Base-by-base conservation (phyloP, 139 green algal species). In the Edaphochlamys debaryana region DNA sequence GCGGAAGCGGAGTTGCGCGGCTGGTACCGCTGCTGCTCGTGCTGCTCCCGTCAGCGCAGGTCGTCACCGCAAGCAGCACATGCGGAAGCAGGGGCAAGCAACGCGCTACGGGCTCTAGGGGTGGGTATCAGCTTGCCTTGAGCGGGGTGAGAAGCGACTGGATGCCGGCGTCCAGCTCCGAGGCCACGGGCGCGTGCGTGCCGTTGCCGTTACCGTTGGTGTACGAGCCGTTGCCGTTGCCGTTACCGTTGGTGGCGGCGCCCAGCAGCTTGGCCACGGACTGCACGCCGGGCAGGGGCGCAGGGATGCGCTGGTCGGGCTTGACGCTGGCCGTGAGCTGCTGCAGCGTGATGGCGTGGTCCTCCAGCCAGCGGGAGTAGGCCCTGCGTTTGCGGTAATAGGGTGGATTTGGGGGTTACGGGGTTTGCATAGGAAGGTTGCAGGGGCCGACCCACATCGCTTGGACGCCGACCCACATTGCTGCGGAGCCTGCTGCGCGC, bases 361-460 rank as follows among this genome's bases (percentile, higher is more conserved):
- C 70, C 3, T 85, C 86, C 48, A 99, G 86, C 95, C 95, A 99
- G 62, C 96, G 82, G 60, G 87, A 88, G 86, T 98, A 99, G 4
- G 96, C 95, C n/a, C 90, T 85, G 69, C 22, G n/a, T n/a, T n/a
- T n/a, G n/a, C n/a, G n/a, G n/a, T n/a, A n/a, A n/a, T n/a, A n/a
- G n/a, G n/a, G n/a, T n/a, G n/a, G n/a, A n/a, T n/a, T n/a, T n/a
- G n/a, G n/a, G n/a, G n/a, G n/a, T n/a, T n/a, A n/a, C n/a, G n/a
- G n/a, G n/a, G n/a, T n/a, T n/a, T n/a, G n/a, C n/a, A n/a, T n/a
- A n/a, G n/a, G n/a, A n/a, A n/a, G n/a, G n/a, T n/a, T n/a, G n/a
- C n/a, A n/a, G n/a, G n/a, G n/a, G n/a, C n/a, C n/a, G n/a, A n/a
- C n/a, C n/a, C n/a, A n/a, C n/a, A n/a, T n/a, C n/a, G n/a, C n/a